phyloP scores from a whole-genome alignment of 306 rosid species.

The Dryas octopetala region DNA sequence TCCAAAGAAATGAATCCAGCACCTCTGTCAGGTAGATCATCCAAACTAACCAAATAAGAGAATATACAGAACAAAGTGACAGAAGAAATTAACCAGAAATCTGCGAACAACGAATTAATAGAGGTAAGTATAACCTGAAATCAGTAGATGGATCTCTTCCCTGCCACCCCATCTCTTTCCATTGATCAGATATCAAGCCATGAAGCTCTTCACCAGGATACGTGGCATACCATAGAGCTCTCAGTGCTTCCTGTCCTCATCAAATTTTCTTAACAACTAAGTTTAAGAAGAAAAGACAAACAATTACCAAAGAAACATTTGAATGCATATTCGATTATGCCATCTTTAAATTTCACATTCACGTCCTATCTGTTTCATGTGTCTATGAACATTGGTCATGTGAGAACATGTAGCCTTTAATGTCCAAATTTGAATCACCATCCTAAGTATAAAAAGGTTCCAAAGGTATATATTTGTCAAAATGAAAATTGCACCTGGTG shows the following conservation, averaged over 20 bases:
- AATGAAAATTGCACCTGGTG: slow-evolving; percentile 57
- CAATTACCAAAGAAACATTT: slow-evolving; percentile 11
- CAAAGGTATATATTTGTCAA: neutral
- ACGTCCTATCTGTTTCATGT: neutral
- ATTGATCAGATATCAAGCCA: slow-evolving; percentile 86
- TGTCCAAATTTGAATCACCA: neutral
- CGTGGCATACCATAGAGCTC: slow-evolving; percentile 80
- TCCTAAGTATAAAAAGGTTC: neutral
- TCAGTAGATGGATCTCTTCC: slow-evolving; percentile 96
- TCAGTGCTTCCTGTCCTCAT: slow-evolving; percentile 67
- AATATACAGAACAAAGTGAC: slow-evolving; percentile 13
- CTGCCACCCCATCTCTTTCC: slow-evolving; percentile 99
- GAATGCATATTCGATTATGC: neutral
- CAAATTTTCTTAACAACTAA: slow-evolving; percentile 30
- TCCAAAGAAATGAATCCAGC: slow-evolving; percentile 95
- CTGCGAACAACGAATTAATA: slow-evolving; percentile 5
- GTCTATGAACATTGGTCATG: neutral
- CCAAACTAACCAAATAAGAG: slow-evolving; percentile 14
- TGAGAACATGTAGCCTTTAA: neutral
- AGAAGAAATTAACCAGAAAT: neutral
- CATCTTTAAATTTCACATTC: neutral
- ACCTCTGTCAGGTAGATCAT: slow-evolving; percentile 53
- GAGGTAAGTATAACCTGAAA: slow-evolving; percentile 60
- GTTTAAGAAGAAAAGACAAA: slow-evolving; percentile 8
- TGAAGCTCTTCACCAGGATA: slow-evolving; percentile 71